Base-by-base conservation (phyloP, 129 eudicot genomes). In the Oenanthe sinensis region DNA sequence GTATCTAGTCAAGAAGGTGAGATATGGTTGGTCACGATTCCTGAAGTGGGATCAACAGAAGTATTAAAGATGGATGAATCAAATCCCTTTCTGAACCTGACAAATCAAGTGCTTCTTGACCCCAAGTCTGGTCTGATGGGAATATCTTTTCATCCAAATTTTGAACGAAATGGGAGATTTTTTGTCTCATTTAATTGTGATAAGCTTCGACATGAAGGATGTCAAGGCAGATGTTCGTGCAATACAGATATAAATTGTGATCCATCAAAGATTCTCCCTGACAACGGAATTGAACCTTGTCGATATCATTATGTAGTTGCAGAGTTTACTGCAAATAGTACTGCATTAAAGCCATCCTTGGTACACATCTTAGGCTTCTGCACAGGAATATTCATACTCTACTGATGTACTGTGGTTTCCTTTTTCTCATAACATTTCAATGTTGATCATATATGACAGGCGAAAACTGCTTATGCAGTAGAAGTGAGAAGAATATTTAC, bases 201-300 rank as follows among this genome's bases (percentile, higher is more conserved):
- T 80, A 87, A 87, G 83, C 83, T 82, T 43, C 78, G 46, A 40
- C 83, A 85, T 62, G 67, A 83, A 46, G 87, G 88, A 49, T 87
- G 91, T 52, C 84, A 83, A 85, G 88, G 91, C 49, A 83, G 87
- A 83, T 87, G 91, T 78, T 82, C 91, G 1, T 87, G 91, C 77
- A 87, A 87, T 71, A 36, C 87, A 1, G 88, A 87, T 74, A 83
- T 78, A 16, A 74, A 78, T 71, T 87, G 91, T 83, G 88, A 87
- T 81, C 91, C 91, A 49, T 81, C 87, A 12, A 78, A 71, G 12
- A 52, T 42, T 13, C 48, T 68, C 22, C 42, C 84, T 22, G 85
- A 78, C 50, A 81, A 79, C 62, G 88, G 77, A 33, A 71, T 72
- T 10, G 55, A 62, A 75, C 88, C 89, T 71, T 87, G 91, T 24